Conservation (phyloP, 768 basidiomycete genomes). For the Symmetrospora coprosmae region DNA sequence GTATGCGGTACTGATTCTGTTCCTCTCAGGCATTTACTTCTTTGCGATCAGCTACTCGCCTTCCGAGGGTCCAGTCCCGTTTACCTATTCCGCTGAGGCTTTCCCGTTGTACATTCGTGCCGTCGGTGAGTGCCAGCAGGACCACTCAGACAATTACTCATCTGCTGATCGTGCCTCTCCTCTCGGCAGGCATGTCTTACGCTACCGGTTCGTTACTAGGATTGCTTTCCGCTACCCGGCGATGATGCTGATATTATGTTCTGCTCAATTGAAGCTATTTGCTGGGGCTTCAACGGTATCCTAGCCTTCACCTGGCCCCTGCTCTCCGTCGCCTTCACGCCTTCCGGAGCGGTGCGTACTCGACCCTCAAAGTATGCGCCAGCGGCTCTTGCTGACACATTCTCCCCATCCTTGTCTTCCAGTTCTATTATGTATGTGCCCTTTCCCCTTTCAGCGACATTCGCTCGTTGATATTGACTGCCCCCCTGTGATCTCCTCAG, state of each 20-base stretch:
- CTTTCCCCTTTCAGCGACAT: too few species aligned
- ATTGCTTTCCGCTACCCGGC: neutral
- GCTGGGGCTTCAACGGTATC: slow-evolving; percentile 6
- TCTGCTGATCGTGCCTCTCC: too few species aligned
- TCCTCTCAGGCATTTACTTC: slow-evolving; percentile 24
- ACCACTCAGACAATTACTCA: too few species aligned
- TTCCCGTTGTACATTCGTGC: slow-evolving; percentile 33
- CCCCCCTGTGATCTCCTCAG: too few species aligned
- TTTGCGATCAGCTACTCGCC: slow-evolving; percentile 17
- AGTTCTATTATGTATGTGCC: too few species aligned
- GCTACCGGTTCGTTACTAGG: slow-evolving; percentile 20
- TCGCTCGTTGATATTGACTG: too few species aligned
- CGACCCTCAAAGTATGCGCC: too few species aligned
- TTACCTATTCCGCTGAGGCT: slow-evolving; percentile 30
- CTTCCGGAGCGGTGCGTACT: slow-evolving; percentile 27
- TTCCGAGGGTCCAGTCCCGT: neutral
- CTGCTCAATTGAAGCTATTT: too few species aligned
- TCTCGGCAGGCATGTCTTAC: slow-evolving; percentile 28
- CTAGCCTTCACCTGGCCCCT: slow-evolving; percentile 29
- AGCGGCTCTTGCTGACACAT: too few species aligned
- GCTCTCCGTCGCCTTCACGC: slow-evolving; percentile 24
- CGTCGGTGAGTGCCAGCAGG: too few species aligned
- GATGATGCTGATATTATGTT: too few species aligned
- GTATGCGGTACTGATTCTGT: slow-evolving; percentile 29
- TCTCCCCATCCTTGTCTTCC: too few species aligned